Evolutionary conservation across 129 eudicot species (phyloP).

Genomic region (Artemisia argyi): DNA sequence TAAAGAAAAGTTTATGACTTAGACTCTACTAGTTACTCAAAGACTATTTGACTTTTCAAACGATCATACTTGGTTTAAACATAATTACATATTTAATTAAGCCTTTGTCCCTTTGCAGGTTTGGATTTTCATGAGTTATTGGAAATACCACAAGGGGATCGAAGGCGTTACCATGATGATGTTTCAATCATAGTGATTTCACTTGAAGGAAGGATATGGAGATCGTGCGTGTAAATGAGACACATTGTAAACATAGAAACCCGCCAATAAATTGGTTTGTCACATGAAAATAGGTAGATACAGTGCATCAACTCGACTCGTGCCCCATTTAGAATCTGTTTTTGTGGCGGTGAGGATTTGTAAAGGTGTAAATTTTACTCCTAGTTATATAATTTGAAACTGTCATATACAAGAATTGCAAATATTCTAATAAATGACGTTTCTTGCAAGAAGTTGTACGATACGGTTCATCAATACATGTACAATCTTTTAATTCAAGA

Average conservation of each 20-base stretch:
- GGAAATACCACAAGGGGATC: conserved; percentile 96
- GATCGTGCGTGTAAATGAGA: conserved; percentile 60
- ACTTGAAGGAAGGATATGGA: conserved; percentile 95
- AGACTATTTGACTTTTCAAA: not conserved
- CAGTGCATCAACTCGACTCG: conserved; percentile 7
- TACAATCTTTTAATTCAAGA: not conserved
- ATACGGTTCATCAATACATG: conserved; percentile 9
- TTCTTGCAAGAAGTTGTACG: conserved; percentile 16
- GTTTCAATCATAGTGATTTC: conserved; percentile 86
- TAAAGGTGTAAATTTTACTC: conserved; percentile 20
- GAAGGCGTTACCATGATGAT: conserved; percentile 91
- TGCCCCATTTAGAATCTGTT: conserved; percentile 20
- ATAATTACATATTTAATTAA: not conserved
- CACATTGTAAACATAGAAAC: conserved; percentile 1
- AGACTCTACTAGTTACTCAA: not conserved
- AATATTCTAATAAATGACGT: conserved; percentile 19
- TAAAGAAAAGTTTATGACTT: not conserved
- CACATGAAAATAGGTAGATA: conserved; percentile 32
- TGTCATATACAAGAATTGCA: conserved; percentile 22
- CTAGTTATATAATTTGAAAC: conserved; percentile 19
- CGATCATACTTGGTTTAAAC: not conserved
- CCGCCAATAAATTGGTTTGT: conserved; percentile 14
- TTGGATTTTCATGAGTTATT: conserved; percentile 86
- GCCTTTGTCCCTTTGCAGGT: conserved; percentile 38
- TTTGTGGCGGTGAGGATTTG: conserved; percentile 23